These are phyloP conservation scores for Lactifluus rugatus DNA, from an alignment of 768 basidiomycete species.

Conservation along the genomic window DNA sequence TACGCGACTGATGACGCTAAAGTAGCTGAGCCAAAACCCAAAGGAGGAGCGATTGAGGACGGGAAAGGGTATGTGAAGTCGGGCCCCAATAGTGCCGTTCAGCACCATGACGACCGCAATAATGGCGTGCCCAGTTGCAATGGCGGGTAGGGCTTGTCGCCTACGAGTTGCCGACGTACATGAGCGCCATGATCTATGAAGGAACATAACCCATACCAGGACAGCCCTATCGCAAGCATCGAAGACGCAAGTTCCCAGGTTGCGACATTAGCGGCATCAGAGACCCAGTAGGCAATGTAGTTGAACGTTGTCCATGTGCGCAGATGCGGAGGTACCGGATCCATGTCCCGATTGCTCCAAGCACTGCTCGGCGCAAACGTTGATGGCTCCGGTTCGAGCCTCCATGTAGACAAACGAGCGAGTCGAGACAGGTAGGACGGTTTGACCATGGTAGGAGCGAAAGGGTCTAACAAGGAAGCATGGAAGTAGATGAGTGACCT, in stretches of 20 bases:
- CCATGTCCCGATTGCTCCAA: slow-evolving; percentile 73
- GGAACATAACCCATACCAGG: slow-evolving; percentile 37
- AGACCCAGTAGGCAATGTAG: slow-evolving; percentile 53
- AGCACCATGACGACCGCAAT: slow-evolving; percentile 66
- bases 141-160: slow-evolving; percentile 59
- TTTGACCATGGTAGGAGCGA: not conserved
- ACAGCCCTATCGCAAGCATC: slow-evolving; percentile 66
- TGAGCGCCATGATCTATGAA: not conserved
- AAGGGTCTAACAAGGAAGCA: not conserved
- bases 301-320: slow-evolving; percentile 64
- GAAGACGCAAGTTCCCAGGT: slow-evolving; percentile 57
- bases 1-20: slow-evolving; percentile 70
- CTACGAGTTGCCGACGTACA: slow-evolving; percentile 24
- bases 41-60: slow-evolving; percentile 80
- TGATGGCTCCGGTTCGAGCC: slow-evolving; percentile 40
- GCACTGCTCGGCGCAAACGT: slow-evolving; percentile 47
- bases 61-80: slow-evolving; percentile 66
- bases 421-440: not conserved
- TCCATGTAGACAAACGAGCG: slow-evolving; percentile 33
- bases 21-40: slow-evolving; percentile 87
- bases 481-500: not conserved
- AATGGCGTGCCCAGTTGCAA: slow-evolving; percentile 62
- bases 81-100: slow-evolving; percentile 71
- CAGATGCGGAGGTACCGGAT: slow-evolving; percentile 50
- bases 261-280: slow-evolving; percentile 24